A percentile compares a stretch with the other conserved stretches of the same genome.
Evolutionary conservation across 2,329 filamentous ascomycete species (phyloP).

Genomic region (Diaporthe destruens): DNA sequence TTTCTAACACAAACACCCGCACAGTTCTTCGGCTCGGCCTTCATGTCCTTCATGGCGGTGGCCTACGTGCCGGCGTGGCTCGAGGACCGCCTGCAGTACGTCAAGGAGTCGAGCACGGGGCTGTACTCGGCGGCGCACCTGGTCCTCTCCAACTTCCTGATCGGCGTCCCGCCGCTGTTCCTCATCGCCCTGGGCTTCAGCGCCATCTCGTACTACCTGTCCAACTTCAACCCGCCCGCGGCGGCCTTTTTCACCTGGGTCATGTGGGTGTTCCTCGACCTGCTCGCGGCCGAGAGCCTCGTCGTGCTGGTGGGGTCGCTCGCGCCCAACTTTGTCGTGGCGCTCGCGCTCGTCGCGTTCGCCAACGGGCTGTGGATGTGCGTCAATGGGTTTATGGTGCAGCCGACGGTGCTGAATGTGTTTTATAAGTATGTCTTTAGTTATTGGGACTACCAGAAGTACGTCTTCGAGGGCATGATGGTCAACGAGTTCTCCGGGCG

Average conservation of each 20-base stretch:
- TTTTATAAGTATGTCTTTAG: conserved; percentile 92
- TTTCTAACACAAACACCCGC: background rate
- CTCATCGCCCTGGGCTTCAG: conserved; percentile 82
- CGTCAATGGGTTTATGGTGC: conserved; percentile 85
- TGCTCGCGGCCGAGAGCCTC: conserved; percentile 84
- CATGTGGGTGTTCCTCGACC: conserved; percentile 87
- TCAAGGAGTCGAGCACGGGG: conserved; percentile 85
- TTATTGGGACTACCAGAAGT: conserved; percentile 89
- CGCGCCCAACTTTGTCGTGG: conserved; percentile 83
- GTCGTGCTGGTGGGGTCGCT: conserved; percentile 81
- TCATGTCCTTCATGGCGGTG: conserved; percentile 86
- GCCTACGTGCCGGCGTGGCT: conserved; percentile 88
- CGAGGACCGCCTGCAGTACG: conserved; percentile 79
- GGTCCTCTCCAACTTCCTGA: conserved; percentile 83
- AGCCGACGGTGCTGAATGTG: conserved; percentile 77
- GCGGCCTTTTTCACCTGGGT: conserved; percentile 81
- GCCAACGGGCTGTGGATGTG: conserved; percentile 93
- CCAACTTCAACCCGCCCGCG: conserved; percentile 76
- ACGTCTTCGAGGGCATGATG: conserved; percentile 95
- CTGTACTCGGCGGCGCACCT: conserved; percentile 82
- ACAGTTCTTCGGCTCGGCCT: conserved; percentile 76
- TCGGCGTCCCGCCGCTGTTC: conserved; percentile 81
- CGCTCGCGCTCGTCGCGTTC: conserved; percentile 84
- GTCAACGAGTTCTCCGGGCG: conserved; percentile 83
- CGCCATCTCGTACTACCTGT: conserved; percentile 82